Percentiles rank a stretch among this genome's conserved stretches.
Evolutionary conservation across 1,284 basidiomycete species (phyloP).

Genomic region (Microstroma glucosiphilum): DNA sequence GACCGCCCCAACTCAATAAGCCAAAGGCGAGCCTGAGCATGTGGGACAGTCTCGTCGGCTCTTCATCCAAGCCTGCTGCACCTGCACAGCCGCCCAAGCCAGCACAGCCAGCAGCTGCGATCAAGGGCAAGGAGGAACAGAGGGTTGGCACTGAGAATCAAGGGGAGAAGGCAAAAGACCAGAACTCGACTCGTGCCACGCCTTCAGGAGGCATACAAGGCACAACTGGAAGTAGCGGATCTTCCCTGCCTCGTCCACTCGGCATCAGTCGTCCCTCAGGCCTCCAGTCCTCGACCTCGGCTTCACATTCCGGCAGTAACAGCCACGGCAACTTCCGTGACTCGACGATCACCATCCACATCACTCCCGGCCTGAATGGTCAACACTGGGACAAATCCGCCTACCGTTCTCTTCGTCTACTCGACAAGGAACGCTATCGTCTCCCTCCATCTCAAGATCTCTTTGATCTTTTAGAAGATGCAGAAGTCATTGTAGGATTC

Average conservation of each 20-base stretch:
- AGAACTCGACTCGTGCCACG: background rate
- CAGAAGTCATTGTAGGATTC: slow-evolving; percentile 45
- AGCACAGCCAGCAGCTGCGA: background rate
- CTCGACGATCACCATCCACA: background rate
- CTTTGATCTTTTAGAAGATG: slow-evolving; percentile 27
- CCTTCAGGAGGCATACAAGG: too few relatives aligned
- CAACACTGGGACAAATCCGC: slow-evolving; percentile 5
- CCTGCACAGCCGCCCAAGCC: background rate
- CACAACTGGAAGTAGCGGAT: background rate
- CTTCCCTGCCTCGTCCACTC: background rate
- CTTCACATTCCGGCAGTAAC: background rate
- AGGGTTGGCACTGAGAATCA: too few relatives aligned
- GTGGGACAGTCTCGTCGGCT: slow-evolving; percentile 5
- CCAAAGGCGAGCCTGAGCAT: background rate
- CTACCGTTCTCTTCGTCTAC: background rate
- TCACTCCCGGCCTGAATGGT: slow-evolving; percentile 4
- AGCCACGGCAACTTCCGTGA: background rate
- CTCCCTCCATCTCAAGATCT: background rate
- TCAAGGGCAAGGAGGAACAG: background rate
- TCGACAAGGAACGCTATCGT: background rate
- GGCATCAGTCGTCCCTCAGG: background rate
- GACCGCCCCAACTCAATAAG: too few relatives aligned
- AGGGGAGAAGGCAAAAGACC: background rate
- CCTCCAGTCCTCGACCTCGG: background rate
- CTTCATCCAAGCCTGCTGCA: slow-evolving; percentile 2